These are phyloP conservation scores for Macrolepiota dolichaula DNA, from an alignment of 768 basidiomycete genomes.

Conservation along the genomic window DNA sequence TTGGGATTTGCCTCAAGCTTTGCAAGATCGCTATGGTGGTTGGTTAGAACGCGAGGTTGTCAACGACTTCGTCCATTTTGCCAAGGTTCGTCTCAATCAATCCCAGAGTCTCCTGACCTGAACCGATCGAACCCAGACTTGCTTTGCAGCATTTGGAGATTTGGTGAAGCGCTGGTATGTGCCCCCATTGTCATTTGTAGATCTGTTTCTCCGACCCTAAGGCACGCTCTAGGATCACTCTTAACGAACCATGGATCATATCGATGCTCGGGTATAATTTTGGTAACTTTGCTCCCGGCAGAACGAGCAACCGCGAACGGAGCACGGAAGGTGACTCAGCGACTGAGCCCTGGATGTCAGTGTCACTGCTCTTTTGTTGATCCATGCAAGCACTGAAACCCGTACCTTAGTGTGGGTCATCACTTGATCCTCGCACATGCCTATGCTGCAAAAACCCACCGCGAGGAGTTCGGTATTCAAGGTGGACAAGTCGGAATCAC, in stretches of 20 bases:
- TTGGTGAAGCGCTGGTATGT: constrained; percentile 69
- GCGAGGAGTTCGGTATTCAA: constrained; percentile 52
- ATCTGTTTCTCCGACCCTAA: neutral
- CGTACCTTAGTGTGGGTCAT: constrained; percentile 53
- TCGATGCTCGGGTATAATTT: constrained; percentile 62
- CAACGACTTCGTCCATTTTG: constrained; percentile 60
- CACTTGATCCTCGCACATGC: constrained; percentile 69
- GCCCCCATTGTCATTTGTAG: neutral
- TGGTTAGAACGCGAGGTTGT: constrained; percentile 70
- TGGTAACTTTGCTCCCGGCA: constrained; percentile 67
- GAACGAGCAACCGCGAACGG: constrained; percentile 55
- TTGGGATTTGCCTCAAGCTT: constrained; percentile 74
- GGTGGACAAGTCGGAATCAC: constrained; percentile 71
- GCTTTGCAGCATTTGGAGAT: constrained; percentile 70
- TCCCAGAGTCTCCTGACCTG: neutral
- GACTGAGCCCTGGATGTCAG: constrained; percentile 64
- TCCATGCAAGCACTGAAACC: constrained; percentile 1
- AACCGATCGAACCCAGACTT: constrained; percentile 34
- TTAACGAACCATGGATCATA: constrained; percentile 74
- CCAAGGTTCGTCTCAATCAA: constrained; percentile 31
- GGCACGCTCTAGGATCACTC: constrained; percentile 46
- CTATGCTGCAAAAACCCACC: constrained; percentile 59
- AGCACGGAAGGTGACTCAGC: constrained; percentile 56
- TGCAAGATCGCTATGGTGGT: constrained; percentile 72
- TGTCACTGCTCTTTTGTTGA: constrained; percentile 12